Percentiles rank a stretch among this genome's conserved stretches.
Conservation (phyloP, 495 filamentous ascomycete genomes). For the Aspergillus saccharolyticus region DNA sequence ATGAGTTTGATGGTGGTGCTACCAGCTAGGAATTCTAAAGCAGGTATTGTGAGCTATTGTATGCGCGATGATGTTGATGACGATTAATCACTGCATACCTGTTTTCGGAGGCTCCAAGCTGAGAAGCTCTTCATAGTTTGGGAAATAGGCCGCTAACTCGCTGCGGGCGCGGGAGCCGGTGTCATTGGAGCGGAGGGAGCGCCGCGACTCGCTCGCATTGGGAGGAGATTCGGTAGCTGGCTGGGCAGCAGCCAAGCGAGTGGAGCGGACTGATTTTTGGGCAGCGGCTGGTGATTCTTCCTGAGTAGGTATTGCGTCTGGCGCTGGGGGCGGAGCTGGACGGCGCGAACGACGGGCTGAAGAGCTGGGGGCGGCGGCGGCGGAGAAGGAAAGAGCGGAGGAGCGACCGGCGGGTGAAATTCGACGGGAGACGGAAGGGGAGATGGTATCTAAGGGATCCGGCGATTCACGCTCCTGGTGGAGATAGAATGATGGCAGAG, state of each 20-base stretch:
- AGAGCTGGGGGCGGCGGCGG: constrained; percentile 13
- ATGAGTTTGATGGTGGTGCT: constrained; percentile 42
- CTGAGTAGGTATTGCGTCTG: constrained; percentile 2
- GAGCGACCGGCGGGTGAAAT: constrained; percentile 1
- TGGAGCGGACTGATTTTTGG: not conserved
- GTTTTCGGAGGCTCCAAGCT: constrained; percentile 71
- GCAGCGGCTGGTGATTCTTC: not conserved
- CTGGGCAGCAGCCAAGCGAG: not conserved
- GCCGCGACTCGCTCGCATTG: constrained; percentile 28
- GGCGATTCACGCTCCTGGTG: constrained; percentile 8
- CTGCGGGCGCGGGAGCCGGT: constrained; percentile 66
- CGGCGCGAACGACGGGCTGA: constrained; percentile 8
- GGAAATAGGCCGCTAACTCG: constrained; percentile 81
- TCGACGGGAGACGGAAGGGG: not conserved
- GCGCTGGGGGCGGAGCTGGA: constrained; percentile 4
- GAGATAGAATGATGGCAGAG: constrained; percentile 4
- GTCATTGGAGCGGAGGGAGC: constrained; percentile 48
- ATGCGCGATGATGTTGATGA: not conserved
- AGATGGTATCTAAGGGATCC: constrained; percentile 3
- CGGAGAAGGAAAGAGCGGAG: constrained; percentile 12
- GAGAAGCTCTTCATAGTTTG: constrained; percentile 86
- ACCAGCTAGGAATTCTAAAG: constrained; percentile 39
- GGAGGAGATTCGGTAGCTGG: constrained; percentile 2
- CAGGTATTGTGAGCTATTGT: not conserved
- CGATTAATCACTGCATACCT: constrained; percentile 46